These are phyloP conservation scores for Jaltomata sinuosa DNA, from an alignment of 257 asterid species.

Conservation along the genomic window DNA sequence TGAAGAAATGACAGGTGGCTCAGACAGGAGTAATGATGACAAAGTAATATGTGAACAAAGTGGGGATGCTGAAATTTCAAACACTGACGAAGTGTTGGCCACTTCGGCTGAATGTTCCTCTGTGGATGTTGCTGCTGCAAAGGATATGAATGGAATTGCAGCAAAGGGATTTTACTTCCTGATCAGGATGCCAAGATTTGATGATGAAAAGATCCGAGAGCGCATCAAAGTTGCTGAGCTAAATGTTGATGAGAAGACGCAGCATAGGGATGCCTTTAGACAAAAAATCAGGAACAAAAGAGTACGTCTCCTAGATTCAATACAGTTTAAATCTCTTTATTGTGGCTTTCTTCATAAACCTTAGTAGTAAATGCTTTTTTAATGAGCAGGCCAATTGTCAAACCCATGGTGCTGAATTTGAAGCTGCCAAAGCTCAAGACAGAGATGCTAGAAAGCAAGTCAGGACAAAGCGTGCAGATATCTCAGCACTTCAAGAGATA, in stretches of 20 bases:
- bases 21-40: constrained; percentile 1
- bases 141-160: constrained; percentile 19
- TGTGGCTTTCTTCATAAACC: background rate
- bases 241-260: constrained; percentile 73
- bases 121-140: constrained; percentile 12
- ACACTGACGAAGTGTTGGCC: constrained; percentile 9
- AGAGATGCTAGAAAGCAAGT: constrained; percentile 58
- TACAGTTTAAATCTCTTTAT: background rate
- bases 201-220: constrained; percentile 51
- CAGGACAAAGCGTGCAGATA: constrained; percentile 71
- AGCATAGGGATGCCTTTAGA: constrained; percentile 55
- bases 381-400: constrained; percentile 53
- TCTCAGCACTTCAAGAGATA: constrained; percentile 62
- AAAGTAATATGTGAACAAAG: background rate
- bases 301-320: constrained; percentile 27
- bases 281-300: constrained; percentile 56
- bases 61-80: constrained; percentile 18
- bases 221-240: constrained; percentile 53
- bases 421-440: constrained; percentile 52
- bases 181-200: constrained; percentile 58
- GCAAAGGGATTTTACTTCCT: constrained; percentile 52
- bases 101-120: constrained; percentile 37
- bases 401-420: constrained; percentile 54
- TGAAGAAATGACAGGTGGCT: constrained; percentile 23
- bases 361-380: constrained; percentile 2